phyloP scores from a whole-genome alignment of 1,284 basidiomycete genomes.

The Rhodofomes roseus region DNA sequence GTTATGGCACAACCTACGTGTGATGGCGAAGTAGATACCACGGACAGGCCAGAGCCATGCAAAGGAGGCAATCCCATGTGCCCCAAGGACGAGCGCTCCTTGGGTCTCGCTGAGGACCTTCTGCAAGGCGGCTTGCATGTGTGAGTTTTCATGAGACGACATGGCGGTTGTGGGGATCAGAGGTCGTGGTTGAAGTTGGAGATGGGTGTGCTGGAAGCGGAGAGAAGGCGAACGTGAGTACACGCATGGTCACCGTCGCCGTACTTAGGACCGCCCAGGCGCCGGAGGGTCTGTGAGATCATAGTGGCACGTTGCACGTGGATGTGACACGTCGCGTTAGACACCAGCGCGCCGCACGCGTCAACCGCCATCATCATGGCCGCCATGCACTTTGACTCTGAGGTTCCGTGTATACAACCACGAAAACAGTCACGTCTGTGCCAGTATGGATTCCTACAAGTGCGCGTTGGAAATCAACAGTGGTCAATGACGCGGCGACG shows the following conservation, averaged over 20 bases:
- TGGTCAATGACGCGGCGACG: too few relatives aligned
- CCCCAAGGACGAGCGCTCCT: conserved; percentile 13
- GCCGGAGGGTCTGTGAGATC: background rate
- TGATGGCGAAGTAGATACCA: conserved; percentile 23
- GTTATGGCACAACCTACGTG: conserved; percentile 16
- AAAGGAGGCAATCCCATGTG: conserved; percentile 22
- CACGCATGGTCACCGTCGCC: background rate
- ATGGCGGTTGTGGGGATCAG: background rate
- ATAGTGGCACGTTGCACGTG: background rate
- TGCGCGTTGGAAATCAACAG: too few relatives aligned
- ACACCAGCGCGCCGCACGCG: background rate
- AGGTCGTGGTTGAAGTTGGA: background rate
- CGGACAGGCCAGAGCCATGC: conserved; percentile 31
- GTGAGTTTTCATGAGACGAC: background rate
- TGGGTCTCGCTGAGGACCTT: conserved; percentile 17
- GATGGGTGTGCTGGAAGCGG: background rate
- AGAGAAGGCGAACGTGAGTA: background rate
- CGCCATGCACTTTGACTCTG: too few relatives aligned
- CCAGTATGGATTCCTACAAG: too few relatives aligned
- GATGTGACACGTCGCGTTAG: background rate
- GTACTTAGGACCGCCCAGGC: background rate
- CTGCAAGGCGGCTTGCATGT: conserved; percentile 6
- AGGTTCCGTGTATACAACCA: too few relatives aligned
- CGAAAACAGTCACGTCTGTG: too few relatives aligned
- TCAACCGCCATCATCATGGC: background rate